These are phyloP conservation scores for Scutellaria baicalensis DNA, from an alignment of 257 asterid species.

Conservation along the genomic window DNA sequence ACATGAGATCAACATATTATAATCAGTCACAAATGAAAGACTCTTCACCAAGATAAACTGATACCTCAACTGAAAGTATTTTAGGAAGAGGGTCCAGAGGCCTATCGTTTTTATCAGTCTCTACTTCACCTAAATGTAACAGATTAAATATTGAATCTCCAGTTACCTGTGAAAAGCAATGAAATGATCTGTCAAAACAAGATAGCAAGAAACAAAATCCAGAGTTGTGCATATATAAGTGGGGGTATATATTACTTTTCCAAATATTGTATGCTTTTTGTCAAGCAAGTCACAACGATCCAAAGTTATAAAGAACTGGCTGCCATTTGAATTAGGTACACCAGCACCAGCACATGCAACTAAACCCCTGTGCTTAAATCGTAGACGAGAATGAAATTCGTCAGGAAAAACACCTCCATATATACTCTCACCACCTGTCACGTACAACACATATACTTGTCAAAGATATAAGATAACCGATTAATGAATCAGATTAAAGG, in stretches of 20 bases:
- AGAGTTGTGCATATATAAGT: neutral
- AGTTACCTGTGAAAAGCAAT: constrained; percentile 49
- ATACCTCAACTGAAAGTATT: constrained; percentile 85
- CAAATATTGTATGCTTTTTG: constrained; percentile 92
- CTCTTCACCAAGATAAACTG: constrained; percentile 13
- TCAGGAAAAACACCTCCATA: constrained; percentile 86
- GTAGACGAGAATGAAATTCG: constrained; percentile 89
- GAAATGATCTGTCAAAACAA: constrained; percentile 8
- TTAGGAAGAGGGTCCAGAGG: constrained; percentile 88
- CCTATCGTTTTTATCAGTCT: constrained; percentile 73
- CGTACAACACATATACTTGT: constrained; percentile 1
- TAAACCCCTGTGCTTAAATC: constrained; percentile 96
- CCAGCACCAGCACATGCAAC: constrained; percentile 96
- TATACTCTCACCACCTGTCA: constrained; percentile 88
- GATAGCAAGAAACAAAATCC: constrained; percentile 2
- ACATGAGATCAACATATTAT: neutral
- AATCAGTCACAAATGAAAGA: neutral
- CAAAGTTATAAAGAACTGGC: constrained; percentile 88
- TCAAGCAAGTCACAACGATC: constrained; percentile 91
- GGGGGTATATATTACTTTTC: constrained; percentile 52
- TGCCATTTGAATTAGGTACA: constrained; percentile 76
- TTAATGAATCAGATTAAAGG: neutral
- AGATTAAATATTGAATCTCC: constrained; percentile 92
- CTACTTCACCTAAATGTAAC: constrained; percentile 68
- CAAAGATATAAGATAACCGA: neutral